phyloP scores from a whole-genome alignment of 2,329 filamentous ascomycete species.

The Blastomyces percursus region DNA sequence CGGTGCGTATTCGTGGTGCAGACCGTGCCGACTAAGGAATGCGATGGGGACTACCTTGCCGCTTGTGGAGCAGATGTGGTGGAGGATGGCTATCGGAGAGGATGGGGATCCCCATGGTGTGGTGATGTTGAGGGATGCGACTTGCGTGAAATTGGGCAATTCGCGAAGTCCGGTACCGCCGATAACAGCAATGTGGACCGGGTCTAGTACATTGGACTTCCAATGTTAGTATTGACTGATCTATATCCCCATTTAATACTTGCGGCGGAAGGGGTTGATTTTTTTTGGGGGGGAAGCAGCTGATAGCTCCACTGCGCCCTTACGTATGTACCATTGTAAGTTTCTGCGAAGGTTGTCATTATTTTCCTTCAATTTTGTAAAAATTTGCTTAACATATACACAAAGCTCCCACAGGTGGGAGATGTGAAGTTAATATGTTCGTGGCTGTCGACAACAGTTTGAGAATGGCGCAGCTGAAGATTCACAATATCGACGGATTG shows the following conservation, averaged over 20 bases:
- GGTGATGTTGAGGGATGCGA: constrained; percentile 61
- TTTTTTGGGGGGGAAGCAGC: no score
- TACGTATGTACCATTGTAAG: constrained; percentile 10
- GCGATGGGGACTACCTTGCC: constrained; percentile 56
- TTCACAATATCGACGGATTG: not conserved
- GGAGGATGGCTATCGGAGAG: constrained; percentile 71
- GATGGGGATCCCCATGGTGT: constrained; percentile 86
- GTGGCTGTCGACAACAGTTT: not conserved
- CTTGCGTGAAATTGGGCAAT: constrained; percentile 74
- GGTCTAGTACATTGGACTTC: constrained; percentile 23
- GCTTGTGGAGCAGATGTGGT: constrained; percentile 64
- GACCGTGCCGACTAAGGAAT: constrained; percentile 86
- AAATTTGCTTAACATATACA: not conserved
- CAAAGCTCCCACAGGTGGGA: not conserved
- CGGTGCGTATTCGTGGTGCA: constrained; percentile 78
- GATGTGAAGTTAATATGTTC: not conserved
- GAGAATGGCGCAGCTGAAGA: not conserved
- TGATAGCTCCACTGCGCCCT: not conserved
- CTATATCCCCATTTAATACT: not conserved
- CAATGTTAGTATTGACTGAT: not conserved
- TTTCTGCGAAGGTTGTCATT: constrained; percentile 12
- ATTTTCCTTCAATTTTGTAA: constrained; percentile 4
- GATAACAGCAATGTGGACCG: constrained; percentile 77
- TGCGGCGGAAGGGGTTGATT: no score
- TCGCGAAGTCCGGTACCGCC: constrained; percentile 86